phyloP scores from a whole-genome alignment of 164 flowering plant genomes.

The Hamamelis virginiana region DNA sequence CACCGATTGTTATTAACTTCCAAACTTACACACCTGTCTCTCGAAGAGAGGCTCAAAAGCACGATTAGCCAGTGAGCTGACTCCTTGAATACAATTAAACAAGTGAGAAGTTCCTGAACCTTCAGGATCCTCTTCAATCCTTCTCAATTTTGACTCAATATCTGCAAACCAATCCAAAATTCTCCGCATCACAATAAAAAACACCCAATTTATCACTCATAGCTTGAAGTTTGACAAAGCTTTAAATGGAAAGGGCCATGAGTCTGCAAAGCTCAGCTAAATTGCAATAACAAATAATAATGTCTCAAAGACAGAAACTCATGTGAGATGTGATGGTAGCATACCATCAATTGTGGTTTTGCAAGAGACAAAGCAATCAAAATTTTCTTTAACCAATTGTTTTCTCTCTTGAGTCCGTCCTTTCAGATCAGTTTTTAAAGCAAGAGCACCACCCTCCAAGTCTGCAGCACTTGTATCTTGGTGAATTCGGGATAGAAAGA shows the following conservation, averaged over 20 bases:
- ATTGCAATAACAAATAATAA: background rate
- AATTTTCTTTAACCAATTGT: constrained; percentile 94
- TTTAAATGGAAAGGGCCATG: background rate
- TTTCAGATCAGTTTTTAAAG: constrained; percentile 81
- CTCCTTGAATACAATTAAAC: constrained; percentile 67
- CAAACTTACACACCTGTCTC: constrained; percentile 74
- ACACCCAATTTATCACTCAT: background rate
- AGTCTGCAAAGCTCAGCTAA: too few relatives aligned
- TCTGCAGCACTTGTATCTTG: constrained; percentile 85
- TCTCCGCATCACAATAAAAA: constrained; percentile 9
- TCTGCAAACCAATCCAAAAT: constrained; percentile 45
- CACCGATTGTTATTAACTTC: constrained; percentile 5
- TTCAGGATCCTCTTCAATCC: constrained; percentile 99
- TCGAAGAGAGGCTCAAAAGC: constrained; percentile 94
- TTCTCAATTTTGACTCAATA: constrained; percentile 86
- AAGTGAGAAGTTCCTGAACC: constrained; percentile 93
- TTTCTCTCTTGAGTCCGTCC: constrained; percentile 93
- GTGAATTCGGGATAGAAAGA: constrained; percentile 88
- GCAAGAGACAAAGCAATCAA: constrained; percentile 99
- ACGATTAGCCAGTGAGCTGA: constrained; percentile 73
- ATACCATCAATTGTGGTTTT: constrained; percentile 99
- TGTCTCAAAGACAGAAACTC: background rate
- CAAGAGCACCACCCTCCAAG: constrained; percentile 88
- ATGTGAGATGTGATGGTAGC: constrained; percentile 6
- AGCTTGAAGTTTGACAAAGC: background rate